A percentile compares a stretch with the other conserved stretches of the same genome.
Conservation (phyloP, 2,329 filamentous ascomycete genomes). For the Raffaelea ambrosiae region DNA sequence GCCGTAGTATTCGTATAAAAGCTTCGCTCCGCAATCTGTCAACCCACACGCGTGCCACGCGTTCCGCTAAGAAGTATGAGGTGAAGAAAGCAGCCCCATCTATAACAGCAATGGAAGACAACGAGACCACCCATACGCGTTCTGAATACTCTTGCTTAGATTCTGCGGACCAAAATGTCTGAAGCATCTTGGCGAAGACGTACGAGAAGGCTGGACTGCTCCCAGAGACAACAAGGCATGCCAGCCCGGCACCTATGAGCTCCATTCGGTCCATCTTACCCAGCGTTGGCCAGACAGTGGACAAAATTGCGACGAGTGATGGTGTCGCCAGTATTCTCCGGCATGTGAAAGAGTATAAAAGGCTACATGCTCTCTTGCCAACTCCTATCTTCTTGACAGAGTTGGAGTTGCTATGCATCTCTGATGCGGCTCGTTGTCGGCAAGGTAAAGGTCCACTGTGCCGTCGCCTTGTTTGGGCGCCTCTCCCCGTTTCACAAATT, state of each 20-base stretch:
- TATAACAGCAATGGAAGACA: constrained; percentile 57
- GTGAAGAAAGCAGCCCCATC: constrained; percentile 59
- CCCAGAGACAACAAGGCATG: constrained; percentile 55
- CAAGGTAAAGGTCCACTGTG: too few species aligned
- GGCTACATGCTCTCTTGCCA: too few species aligned
- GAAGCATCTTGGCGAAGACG: constrained; percentile 63
- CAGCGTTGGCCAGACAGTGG: constrained; percentile 63
- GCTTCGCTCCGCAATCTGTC: constrained; percentile 61
- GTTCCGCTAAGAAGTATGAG: constrained; percentile 65
- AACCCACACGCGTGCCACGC: constrained; percentile 67
- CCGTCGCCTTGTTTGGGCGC: too few species aligned
- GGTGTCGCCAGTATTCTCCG: too few species aligned
- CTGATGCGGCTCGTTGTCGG: too few species aligned
- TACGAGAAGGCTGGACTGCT: constrained; percentile 64
- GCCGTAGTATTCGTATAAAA: constrained; percentile 60
- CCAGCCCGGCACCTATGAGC: constrained; percentile 52
- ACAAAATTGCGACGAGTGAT: too few species aligned
- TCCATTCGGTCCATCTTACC: constrained; percentile 38
- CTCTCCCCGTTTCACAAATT: not conserved
- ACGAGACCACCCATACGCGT: constrained; percentile 58
- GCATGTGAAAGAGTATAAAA: too few species aligned
- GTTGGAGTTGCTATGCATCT: too few species aligned
- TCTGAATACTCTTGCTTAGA: constrained; percentile 34
- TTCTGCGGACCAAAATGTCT: constrained; percentile 52
- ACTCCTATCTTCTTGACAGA: too few species aligned